Evolutionary conservation across 2,329 filamentous ascomycete genomes (phyloP).

Genomic region (Fusarium redolens): DNA sequence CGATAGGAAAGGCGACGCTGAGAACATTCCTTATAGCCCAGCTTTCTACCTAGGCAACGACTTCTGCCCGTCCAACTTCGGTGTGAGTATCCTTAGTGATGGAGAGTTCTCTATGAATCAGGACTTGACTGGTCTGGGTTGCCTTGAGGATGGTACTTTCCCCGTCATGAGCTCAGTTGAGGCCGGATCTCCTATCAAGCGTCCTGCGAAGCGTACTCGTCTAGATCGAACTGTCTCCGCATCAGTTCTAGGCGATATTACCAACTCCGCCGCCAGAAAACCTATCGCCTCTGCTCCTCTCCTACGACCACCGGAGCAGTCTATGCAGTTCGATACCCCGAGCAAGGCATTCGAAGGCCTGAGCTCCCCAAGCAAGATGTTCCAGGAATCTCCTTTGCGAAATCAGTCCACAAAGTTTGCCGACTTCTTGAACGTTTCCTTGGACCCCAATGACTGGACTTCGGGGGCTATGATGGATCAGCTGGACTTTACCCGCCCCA

Average conservation of each 20-base stretch:
- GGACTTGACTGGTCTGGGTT: constrained; percentile 49
- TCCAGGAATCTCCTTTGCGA: constrained; percentile 50
- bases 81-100: constrained; percentile 59
- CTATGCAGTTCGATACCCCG: constrained; percentile 62
- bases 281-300: constrained; percentile 62
- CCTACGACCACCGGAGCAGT: constrained; percentile 59
- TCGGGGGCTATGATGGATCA: constrained; percentile 47
- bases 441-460: constrained; percentile 53
- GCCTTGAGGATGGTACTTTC: constrained; percentile 47
- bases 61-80: constrained; percentile 59
- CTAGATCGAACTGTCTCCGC: constrained; percentile 73
- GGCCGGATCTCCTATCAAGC: constrained; percentile 75
- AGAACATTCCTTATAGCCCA: constrained; percentile 70
- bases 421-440: constrained; percentile 49
- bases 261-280: constrained; percentile 64
- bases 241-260: constrained; percentile 71
- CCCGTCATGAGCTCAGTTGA: constrained; percentile 60
- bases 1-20: constrained; percentile 58
- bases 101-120: constrained; percentile 73
- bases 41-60: constrained; percentile 73
- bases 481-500: constrained; percentile 56
- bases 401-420: constrained; percentile 63
- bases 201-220: constrained; percentile 67
- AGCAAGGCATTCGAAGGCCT: constrained; percentile 67
- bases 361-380: constrained; percentile 66